These are phyloP conservation scores for Gamsiella multidivaricata DNA, from an alignment of 192 early-diverging fungal species.

Conservation along the genomic window DNA sequence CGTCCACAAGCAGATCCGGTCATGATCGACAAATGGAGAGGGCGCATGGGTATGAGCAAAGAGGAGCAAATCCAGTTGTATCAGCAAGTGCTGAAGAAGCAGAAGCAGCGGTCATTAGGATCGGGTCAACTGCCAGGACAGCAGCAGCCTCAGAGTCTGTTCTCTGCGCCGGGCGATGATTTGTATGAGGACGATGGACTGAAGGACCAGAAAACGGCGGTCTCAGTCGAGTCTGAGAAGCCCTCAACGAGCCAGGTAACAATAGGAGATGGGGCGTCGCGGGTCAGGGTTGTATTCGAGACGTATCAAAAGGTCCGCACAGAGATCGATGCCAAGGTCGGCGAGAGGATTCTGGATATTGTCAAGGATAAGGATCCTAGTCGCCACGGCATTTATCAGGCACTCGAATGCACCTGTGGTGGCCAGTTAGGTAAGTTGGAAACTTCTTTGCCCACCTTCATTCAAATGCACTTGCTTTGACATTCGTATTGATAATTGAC, in stretches of 20 bases:
- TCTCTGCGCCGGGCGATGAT: slow-evolving; percentile 43
- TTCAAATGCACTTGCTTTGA: neutral
- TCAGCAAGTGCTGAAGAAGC: slow-evolving; percentile 13
- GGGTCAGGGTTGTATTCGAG: slow-evolving; percentile 55
- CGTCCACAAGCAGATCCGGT: slow-evolving; percentile 4
- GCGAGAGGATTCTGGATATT: slow-evolving; percentile 54
- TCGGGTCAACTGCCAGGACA: neutral
- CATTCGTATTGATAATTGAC: neutral
- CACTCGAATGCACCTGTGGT: slow-evolving; percentile 63
- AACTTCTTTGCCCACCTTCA: too few relatives aligned
- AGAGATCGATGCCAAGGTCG: slow-evolving; percentile 56
- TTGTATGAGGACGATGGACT: slow-evolving; percentile 44
- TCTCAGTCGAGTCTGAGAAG: slow-evolving; percentile 26
- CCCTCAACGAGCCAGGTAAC: neutral
- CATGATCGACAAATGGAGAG: slow-evolving; percentile 65
- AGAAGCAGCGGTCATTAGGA: neutral
- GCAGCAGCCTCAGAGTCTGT: slow-evolving; percentile 12
- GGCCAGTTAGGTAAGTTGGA: slow-evolving; percentile 57
- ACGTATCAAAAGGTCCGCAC: slow-evolving; percentile 54
- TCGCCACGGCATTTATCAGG: slow-evolving; percentile 61
- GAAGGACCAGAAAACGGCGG: slow-evolving; percentile 33
- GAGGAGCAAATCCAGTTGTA: slow-evolving; percentile 55
- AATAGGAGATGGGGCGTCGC: neutral
- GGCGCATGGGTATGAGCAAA: slow-evolving; percentile 57
- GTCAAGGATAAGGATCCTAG: slow-evolving; percentile 61